These are phyloP conservation scores for Penicillium antarcticum DNA, from an alignment of 495 filamentous ascomycete genomes.

Conservation along the genomic window DNA sequence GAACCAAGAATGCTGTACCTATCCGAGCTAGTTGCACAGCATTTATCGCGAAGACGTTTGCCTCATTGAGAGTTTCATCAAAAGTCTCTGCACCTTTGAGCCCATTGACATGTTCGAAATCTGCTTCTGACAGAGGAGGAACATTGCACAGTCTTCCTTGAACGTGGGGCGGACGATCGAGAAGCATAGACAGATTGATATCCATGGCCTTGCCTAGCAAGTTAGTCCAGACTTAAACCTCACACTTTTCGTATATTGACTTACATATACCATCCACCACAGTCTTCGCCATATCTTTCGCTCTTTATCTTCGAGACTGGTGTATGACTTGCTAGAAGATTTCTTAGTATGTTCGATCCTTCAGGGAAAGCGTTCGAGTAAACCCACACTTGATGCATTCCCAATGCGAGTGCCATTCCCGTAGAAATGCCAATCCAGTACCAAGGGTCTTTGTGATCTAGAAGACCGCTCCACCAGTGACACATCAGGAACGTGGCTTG, in stretches of 20 bases:
- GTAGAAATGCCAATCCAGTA: slow-evolving; percentile 19
- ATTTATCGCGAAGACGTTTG: slow-evolving; percentile 1
- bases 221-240: neutral
- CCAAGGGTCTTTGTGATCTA: slow-evolving; percentile 23
- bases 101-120: neutral
- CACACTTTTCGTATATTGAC: neutral
- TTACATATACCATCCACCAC: slow-evolving; percentile 13
- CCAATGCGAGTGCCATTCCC: slow-evolving; percentile 19
- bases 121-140: slow-evolving; percentile 2
- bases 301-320: neutral
- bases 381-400: slow-evolving; percentile 21
- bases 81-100: neutral
- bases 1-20: neutral
- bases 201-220: slow-evolving; percentile 4
- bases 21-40: slow-evolving; percentile 6
- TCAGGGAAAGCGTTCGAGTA: neutral
- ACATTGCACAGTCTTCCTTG: slow-evolving; percentile 14
- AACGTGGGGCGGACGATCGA: slow-evolving; percentile 9
- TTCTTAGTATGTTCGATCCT: neutral
- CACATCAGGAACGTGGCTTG: slow-evolving; percentile 18
- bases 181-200: slow-evolving; percentile 9
- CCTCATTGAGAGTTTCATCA: neutral
- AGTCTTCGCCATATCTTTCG: slow-evolving; percentile 6
- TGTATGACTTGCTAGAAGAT: slow-evolving; percentile 6
- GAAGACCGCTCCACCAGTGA: slow-evolving; percentile 21